A percentile compares a stretch with the other conserved stretches of the same genome.
These are phyloP conservation scores for Calonectria montana DNA, from an alignment of 2,329 filamentous ascomycete genomes.

Conservation along the genomic window DNA sequence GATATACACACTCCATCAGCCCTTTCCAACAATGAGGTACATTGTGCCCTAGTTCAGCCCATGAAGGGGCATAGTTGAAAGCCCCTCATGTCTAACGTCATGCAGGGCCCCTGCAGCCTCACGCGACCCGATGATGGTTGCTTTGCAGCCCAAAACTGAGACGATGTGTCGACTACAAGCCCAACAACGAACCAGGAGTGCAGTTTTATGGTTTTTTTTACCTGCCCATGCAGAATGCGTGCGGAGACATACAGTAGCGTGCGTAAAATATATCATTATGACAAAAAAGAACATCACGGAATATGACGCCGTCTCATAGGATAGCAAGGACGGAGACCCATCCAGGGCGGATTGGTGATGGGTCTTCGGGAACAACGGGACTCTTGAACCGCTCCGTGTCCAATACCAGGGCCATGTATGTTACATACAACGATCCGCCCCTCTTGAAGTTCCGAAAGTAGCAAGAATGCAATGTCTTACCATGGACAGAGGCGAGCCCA, in stretches of 20 bases:
- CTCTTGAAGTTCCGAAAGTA: neutral
- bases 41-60: neutral
- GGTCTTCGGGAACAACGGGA: neutral
- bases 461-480: slow-evolving; percentile 1
- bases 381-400: neutral
- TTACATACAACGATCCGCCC: neutral
- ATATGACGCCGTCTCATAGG: neutral
- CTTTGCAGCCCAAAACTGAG: slow-evolving; percentile 5
- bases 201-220: neutral
- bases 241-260: slow-evolving; percentile 9
- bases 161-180: neutral
- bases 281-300: neutral
- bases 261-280: neutral
- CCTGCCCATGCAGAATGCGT: neutral
- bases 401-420: neutral
- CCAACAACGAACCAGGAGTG: slow-evolving; percentile 4
- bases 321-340: neutral
- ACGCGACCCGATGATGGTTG: slow-evolving; percentile 16
- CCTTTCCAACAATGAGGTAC: neutral
- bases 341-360: neutral
- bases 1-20: neutral
- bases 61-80: neutral
- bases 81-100: slow-evolving; percentile 17
- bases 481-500: neutral
- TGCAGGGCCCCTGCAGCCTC: slow-evolving; percentile 24